Evolutionary conservation across 2,329 filamentous ascomycete genomes (phyloP).

Genomic region (Fonsecaea pugnacius): DNA sequence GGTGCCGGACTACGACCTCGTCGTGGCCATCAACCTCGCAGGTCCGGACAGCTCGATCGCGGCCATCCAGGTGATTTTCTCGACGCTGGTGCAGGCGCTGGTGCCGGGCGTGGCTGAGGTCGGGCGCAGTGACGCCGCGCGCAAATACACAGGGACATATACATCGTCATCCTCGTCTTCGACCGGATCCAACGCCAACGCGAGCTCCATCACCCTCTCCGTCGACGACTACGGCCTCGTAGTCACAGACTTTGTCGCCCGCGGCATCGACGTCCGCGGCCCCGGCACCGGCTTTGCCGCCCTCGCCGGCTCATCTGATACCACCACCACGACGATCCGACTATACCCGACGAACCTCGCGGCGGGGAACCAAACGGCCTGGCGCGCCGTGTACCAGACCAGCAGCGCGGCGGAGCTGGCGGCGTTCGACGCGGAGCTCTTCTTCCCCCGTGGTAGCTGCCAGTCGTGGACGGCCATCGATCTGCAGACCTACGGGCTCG

Average conservation of each 20-base stretch:
- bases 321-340: conserved; percentile 1
- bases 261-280: conserved; percentile 7
- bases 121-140: conserved; percentile 8
- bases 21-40: conserved; percentile 11
- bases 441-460: conserved; percentile 18
- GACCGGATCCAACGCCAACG: background rate
- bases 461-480: conserved; percentile 11
- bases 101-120: conserved; percentile 18
- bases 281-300: background rate
- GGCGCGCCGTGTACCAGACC: conserved; percentile 14
- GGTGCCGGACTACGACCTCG: conserved; percentile 25
- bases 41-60: background rate
- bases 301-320: background rate
- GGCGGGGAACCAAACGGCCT: conserved; percentile 10
- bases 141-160: conserved; percentile 10
- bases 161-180: background rate
- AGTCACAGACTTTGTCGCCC: conserved; percentile 10
- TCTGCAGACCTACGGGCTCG: conserved; percentile 5
- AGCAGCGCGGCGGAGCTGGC: conserved; percentile 1
- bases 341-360: conserved; percentile 6
- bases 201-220: conserved; percentile 4
- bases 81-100: conserved; percentile 5
- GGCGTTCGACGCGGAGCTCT: conserved; percentile 6
- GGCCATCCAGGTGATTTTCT: conserved; percentile 3
- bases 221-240: conserved; percentile 15